These are phyloP conservation scores for Taphrina pruni DNA, from an alignment of 1,139 yeast genomes.

Conservation along the genomic window DNA sequence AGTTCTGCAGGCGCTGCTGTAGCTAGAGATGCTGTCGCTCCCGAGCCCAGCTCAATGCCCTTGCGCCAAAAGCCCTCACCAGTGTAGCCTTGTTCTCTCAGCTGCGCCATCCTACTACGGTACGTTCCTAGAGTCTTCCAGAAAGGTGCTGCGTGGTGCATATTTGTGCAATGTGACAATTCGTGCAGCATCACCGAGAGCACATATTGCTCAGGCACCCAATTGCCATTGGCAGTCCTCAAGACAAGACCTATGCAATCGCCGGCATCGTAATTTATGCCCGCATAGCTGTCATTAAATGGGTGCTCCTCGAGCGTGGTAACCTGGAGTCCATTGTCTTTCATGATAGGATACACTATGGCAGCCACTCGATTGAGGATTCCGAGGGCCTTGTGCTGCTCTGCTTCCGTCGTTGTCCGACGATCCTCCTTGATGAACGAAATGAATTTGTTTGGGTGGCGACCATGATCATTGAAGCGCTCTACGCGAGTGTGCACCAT, in stretches of 20 bases:
- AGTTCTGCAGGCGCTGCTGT: slow-evolving; percentile 35
- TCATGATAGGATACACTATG: slow-evolving; percentile 47
- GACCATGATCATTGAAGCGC: slow-evolving; percentile 47
- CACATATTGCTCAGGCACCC: slow-evolving; percentile 46
- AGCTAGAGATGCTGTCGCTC: slow-evolving; percentile 22
- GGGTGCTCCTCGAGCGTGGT: slow-evolving; percentile 46
- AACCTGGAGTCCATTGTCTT: slow-evolving; percentile 44
- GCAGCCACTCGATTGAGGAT: slow-evolving; percentile 46
- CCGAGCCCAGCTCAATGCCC: slow-evolving; percentile 22
- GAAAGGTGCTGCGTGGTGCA: slow-evolving; percentile 36
- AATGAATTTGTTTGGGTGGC: slow-evolving; percentile 41
- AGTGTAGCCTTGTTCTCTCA: slow-evolving; percentile 22
- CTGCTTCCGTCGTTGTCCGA: slow-evolving; percentile 42
- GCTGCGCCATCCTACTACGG: slow-evolving; percentile 21
- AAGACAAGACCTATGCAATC: slow-evolving; percentile 46
- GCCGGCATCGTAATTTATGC: slow-evolving; percentile 47
- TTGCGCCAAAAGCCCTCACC: slow-evolving; percentile 40
- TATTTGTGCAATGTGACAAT: slow-evolving; percentile 44
- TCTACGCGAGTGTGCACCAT: slow-evolving; percentile 59
- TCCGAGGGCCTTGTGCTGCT: slow-evolving; percentile 34
- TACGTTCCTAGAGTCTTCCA: slow-evolving; percentile 29
- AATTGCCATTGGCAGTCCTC: slow-evolving; percentile 44
- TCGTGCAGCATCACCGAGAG: slow-evolving; percentile 47
- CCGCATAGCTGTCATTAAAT: slow-evolving; percentile 46
- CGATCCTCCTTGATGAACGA: slow-evolving; percentile 45